These are phyloP conservation scores for Jamesozyma jinghongensis DNA, from an alignment of 805 yeast species.

Conservation along the genomic window DNA sequence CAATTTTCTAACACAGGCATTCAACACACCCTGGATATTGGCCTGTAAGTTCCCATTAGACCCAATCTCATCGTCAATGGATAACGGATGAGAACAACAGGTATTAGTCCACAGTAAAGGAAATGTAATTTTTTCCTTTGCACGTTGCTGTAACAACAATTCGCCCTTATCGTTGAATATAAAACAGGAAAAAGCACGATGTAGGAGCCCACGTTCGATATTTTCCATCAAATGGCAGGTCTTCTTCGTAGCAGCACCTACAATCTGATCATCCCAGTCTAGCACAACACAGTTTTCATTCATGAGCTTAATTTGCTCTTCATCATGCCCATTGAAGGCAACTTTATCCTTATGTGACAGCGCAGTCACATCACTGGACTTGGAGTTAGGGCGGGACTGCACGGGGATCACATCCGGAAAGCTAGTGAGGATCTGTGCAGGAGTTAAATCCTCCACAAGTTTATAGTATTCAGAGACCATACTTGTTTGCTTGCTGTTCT, in stretches of 20 bases:
- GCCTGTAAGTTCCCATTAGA: slow-evolving; percentile 33
- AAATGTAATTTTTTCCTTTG: slow-evolving; percentile 92
- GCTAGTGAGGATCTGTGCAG: slow-evolving; percentile 41
- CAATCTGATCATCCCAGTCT: slow-evolving; percentile 76
- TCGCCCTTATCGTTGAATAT: slow-evolving; percentile 69
- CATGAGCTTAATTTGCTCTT: slow-evolving; percentile 91
- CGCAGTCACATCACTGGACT: slow-evolving; percentile 29
- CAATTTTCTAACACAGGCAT: slow-evolving; percentile 86
- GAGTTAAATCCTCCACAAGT: slow-evolving; percentile 44
- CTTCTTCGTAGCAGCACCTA: slow-evolving; percentile 93
- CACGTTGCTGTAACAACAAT: slow-evolving; percentile 87
- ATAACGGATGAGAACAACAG: slow-evolving; percentile 96
- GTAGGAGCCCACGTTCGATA: slow-evolving; percentile 77
- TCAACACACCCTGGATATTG: slow-evolving; percentile 69
- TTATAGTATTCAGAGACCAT: slow-evolving; percentile 33
- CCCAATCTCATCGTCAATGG: slow-evolving; percentile 76
- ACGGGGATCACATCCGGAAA: slow-evolving; percentile 64
- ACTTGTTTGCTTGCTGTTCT: background rate
- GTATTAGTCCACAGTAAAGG: slow-evolving; percentile 98
- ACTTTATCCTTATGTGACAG: slow-evolving; percentile 28
- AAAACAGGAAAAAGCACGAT: slow-evolving; percentile 95
- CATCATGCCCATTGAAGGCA: slow-evolving; percentile 80
- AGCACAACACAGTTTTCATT: slow-evolving; percentile 92
- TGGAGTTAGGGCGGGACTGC: slow-evolving; percentile 49
- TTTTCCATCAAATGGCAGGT: slow-evolving; percentile 81